phyloP scores from a whole-genome alignment of 2,329 filamentous ascomycete species.

The Beauveria brongniartii region DNA sequence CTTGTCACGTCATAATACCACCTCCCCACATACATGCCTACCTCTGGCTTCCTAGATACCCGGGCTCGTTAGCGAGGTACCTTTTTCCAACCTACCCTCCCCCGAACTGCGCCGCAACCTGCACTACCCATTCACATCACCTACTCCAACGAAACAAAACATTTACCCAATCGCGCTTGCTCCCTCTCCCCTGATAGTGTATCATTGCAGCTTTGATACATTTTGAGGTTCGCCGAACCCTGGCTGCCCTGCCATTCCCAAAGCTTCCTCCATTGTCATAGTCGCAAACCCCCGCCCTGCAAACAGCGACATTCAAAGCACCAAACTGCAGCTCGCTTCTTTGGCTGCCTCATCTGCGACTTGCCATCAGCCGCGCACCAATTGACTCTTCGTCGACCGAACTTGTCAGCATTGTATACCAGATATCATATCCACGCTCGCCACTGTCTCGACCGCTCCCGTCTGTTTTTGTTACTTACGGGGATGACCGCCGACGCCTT shows the following conservation, averaged over 20 bases:
- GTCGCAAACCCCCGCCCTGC: background rate
- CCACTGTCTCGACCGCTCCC: background rate
- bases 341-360: background rate
- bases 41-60: no score
- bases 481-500: background rate
- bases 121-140: background rate
- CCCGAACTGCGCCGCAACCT: background rate
- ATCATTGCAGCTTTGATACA: background rate
- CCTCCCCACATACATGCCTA: background rate
- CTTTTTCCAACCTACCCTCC: no score
- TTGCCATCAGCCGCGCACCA: background rate
- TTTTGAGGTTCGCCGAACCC: background rate
- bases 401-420: background rate
- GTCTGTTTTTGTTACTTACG: background rate
- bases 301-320: background rate
- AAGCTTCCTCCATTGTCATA: background rate
- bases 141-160: background rate
- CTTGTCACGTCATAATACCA: background rate
- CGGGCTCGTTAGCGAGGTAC: no score
- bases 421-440: background rate
- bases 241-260: background rate
- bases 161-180: background rate
- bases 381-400: background rate
- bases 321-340: background rate
- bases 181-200: background rate